phyloP scores from a whole-genome alignment of 345 rosid species.

The Mercurialis annua region DNA sequence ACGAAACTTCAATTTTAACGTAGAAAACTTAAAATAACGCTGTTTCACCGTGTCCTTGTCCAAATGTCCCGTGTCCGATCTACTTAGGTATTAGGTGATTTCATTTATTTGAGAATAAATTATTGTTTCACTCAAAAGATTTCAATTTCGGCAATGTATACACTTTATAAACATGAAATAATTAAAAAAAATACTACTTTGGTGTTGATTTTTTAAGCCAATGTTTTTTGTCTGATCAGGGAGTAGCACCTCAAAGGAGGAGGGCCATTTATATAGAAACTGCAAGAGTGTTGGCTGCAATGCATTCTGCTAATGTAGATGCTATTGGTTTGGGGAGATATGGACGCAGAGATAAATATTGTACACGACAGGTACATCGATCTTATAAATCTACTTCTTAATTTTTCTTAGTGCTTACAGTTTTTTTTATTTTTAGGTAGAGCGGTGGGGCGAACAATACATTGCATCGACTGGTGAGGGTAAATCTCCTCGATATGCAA shows the following conservation, averaged over 20 bases:
- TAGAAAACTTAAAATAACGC: too few species aligned
- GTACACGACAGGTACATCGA: slow-evolving; percentile 69
- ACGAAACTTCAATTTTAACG: too few species aligned
- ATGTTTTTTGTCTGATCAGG: slow-evolving; percentile 36
- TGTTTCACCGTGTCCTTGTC: too few species aligned
- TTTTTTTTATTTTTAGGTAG: slow-evolving; percentile 46
- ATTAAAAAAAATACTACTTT: too few species aligned
- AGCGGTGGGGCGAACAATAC: slow-evolving; percentile 92
- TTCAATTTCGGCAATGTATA: too few species aligned
- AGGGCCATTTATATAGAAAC: slow-evolving; percentile 62
- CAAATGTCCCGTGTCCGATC: too few species aligned
- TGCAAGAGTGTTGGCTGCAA: slow-evolving; percentile 70
- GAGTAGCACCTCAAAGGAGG: slow-evolving; percentile 58
- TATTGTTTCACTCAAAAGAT: too few species aligned
- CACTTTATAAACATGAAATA: too few species aligned
- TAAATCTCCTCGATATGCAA: slow-evolving; percentile 65
- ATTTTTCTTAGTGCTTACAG: not conserved
- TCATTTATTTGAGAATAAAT: too few species aligned
- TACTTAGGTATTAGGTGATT: too few species aligned
- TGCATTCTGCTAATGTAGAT: slow-evolving; percentile 75
- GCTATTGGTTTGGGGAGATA: slow-evolving; percentile 73
- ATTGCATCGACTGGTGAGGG: slow-evolving; percentile 79
- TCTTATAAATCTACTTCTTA: not conserved
- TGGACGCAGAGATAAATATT: slow-evolving; percentile 75
- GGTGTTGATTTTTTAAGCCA: too few species aligned